Conservation (phyloP, 106 monocot species). For the Dendrobium nobile region DNA sequence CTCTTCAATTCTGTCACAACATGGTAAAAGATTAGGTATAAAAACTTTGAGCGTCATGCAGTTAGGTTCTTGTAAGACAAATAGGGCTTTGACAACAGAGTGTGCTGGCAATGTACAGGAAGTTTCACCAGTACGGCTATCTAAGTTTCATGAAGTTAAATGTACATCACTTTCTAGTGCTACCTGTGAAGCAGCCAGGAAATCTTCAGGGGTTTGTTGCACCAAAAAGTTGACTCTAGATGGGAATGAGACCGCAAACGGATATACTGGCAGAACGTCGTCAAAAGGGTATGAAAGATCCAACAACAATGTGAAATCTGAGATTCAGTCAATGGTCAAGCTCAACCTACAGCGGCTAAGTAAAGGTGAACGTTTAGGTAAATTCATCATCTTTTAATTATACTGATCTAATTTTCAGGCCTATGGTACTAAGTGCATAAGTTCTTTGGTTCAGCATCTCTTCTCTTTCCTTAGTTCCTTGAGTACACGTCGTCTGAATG, state of each 20-base stretch:
- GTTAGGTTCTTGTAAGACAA: neutral
- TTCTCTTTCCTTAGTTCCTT: neutral
- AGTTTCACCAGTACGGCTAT: neutral
- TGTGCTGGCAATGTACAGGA: neutral
- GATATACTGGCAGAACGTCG: slow-evolving; percentile 4
- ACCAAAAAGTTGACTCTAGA: neutral
- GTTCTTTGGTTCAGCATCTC: neutral
- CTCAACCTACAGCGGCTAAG: slow-evolving; percentile 42
- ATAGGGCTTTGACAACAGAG: neutral
- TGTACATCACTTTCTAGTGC: slow-evolving; percentile 5
- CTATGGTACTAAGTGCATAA: neutral
- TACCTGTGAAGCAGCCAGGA: neutral
- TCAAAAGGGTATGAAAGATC: neutral
- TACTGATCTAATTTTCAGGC: neutral
- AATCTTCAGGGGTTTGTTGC: neutral
- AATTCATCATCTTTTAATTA: slow-evolving; percentile 1
- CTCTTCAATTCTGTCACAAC: neutral
- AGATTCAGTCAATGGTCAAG: slow-evolving; percentile 57
- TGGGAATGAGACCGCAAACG: neutral
- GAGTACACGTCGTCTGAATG: too few species aligned
- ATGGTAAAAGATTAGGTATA: neutral
- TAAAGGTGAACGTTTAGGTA: slow-evolving; percentile 39
- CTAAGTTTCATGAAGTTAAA: neutral
- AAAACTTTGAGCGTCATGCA: neutral
- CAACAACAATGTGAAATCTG: slow-evolving; percentile 28